Base-by-base conservation (phyloP, 768 basidiomycete genomes). In the Tricholoma terreum region DNA sequence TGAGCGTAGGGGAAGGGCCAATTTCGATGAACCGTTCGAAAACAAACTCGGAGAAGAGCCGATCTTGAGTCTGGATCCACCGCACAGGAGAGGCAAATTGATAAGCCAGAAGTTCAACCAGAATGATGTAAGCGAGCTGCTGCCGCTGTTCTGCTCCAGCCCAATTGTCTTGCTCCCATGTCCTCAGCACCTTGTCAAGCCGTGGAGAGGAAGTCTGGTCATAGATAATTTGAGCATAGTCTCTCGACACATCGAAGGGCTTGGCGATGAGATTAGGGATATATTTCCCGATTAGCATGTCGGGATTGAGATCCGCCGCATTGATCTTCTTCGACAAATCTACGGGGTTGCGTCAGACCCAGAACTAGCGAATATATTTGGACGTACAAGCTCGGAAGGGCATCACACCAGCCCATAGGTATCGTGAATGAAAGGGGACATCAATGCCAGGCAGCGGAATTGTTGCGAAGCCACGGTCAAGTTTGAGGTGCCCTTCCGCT, bases 21-120 rank as follows among this genome's bases (percentile, higher is more conserved):
- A 99, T 77, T 71, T 99, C 97, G 65, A 99, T 89, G 65, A 98
- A 81, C 14, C 97, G 87, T 73, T 98, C 96, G 66, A 97, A 97
- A 45, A 80, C 78, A 79, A 85, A 97, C 8, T 85, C 73, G 9
- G 80, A 82, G 79, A 99, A 99, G 56, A 99, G 82, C 22, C 90
- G 82, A 67, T 99, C 97, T 69, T 99, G 97, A 0, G 96, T 99
- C 77, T 98, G 92, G 65, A 99, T 99, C 97, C 97, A 99, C 50
- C 95, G 90, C 17, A 99, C 96, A 6, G 97, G 95, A 1, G 96
- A 98, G 0, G 96, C 95, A 65, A 96, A 98, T 70, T 99, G 97
- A 69, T 99, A 99, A 12, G 97, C 93, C 50, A 99, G 81, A 46
- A 98, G 84, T 69, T 99, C 97, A 60, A 98, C 94, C 57, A 99